A percentile compares a stretch with the other conserved stretches of the same genome.
phyloP scores from a whole-genome alignment of 1,284 basidiomycete species.

The Apiotrichum veenhuisii region DNA sequence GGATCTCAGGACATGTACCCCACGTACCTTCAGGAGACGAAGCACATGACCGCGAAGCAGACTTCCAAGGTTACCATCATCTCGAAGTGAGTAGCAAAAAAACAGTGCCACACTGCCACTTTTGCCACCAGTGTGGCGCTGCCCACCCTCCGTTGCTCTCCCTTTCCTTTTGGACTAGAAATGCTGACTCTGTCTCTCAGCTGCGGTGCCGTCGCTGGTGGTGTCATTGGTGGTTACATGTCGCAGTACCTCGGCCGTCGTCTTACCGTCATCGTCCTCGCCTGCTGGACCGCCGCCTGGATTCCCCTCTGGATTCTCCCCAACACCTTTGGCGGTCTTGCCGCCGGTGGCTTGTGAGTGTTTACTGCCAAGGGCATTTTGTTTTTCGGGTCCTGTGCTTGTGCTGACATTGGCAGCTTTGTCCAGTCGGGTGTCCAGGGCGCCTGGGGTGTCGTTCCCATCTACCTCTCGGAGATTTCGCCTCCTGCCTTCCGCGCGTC shows the following conservation, averaged over 20 bases:
- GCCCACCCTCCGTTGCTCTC: too few relatives aligned
- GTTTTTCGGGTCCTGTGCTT: too few relatives aligned
- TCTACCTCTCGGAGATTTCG: constrained; percentile 75
- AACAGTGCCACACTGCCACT: too few relatives aligned
- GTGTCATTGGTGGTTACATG: constrained; percentile 67
- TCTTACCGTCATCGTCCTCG: constrained; percentile 52
- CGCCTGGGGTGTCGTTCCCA: constrained; percentile 52
- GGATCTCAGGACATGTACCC: constrained; percentile 56
- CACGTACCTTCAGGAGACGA: constrained; percentile 25
- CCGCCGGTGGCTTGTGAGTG: constrained; percentile 57
- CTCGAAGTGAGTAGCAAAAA: constrained; percentile 44
- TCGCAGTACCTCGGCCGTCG: constrained; percentile 85
- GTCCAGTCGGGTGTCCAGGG: constrained; percentile 82
- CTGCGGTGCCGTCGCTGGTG: constrained; percentile 67
- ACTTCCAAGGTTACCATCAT: constrained; percentile 84
- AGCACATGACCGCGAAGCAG: constrained; percentile 48
- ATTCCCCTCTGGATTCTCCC: constrained; percentile 77
- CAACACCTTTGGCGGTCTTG: constrained; percentile 40
- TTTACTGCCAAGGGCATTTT: background rate
- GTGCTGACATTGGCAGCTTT: constrained; percentile 45
- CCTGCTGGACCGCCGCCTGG: constrained; percentile 55
- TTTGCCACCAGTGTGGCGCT: too few relatives aligned
- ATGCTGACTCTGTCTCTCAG: background rate
- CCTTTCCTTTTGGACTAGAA: too few relatives aligned
- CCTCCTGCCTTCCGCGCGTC: constrained; percentile 81